Evolutionary conservation across 345 rosid species (phyloP).

Genomic region (Melaleuca alternifolia): DNA sequence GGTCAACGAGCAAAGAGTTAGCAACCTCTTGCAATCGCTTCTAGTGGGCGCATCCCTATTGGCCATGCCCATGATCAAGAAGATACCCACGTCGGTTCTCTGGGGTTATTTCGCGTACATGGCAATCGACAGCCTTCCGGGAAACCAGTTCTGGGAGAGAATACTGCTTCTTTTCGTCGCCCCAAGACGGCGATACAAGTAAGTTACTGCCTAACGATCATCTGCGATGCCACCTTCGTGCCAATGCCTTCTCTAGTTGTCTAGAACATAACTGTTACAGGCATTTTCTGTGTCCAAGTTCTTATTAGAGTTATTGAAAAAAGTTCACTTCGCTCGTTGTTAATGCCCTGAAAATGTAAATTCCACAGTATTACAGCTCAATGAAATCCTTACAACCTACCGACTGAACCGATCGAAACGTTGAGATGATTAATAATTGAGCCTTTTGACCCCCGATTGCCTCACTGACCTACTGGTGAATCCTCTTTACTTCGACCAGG

Average conservation of each 20-base stretch:
- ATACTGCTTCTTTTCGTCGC: slow-evolving; percentile 11
- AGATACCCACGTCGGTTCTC: slow-evolving; percentile 29
- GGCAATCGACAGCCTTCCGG: slow-evolving; percentile 32
- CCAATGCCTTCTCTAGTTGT: neutral
- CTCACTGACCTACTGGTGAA: neutral
- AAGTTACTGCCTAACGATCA: neutral
- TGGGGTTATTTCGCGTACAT: slow-evolving; percentile 34
- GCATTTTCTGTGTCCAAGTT: neutral
- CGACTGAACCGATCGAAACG: neutral
- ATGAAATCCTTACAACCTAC: neutral
- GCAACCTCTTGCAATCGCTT: slow-evolving; percentile 18
- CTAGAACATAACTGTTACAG: neutral
- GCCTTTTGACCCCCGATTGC: neutral
- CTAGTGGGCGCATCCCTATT: slow-evolving; percentile 10
- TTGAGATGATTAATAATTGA: neutral
- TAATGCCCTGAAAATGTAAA: neutral
- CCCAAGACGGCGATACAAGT: slow-evolving; percentile 19
- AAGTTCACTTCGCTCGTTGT: neutral
- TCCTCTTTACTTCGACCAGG: slow-evolving; percentile 12
- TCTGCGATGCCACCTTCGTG: neutral
- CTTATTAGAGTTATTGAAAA: neutral
- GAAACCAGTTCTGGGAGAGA: slow-evolving; percentile 34
- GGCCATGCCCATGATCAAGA: slow-evolving; percentile 16
- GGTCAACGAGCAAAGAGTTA: slow-evolving; percentile 25
- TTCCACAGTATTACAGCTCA: neutral